These are phyloP conservation scores for Poa pratensis DNA, from an alignment of 176 grass and related monocot species.

Conservation along the genomic window DNA sequence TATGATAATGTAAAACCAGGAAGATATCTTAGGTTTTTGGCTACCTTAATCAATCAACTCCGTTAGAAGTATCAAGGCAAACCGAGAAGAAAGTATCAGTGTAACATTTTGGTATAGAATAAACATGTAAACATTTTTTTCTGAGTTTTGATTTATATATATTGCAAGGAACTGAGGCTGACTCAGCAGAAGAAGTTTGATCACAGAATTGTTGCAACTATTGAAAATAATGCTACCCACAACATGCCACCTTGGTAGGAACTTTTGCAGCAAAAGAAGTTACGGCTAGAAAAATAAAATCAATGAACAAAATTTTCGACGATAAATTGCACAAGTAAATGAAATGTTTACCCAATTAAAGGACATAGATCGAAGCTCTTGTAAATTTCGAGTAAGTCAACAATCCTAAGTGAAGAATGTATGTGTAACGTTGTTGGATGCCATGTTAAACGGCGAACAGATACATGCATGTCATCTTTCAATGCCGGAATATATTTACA, in stretches of 20 bases:
- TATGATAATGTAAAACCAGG: conserved; percentile 24
- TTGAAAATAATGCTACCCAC: not conserved
- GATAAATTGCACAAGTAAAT: conserved; percentile 2
- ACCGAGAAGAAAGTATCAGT: not conserved
- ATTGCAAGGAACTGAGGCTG: not conserved
- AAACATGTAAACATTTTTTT: not conserved
- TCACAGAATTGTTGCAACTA: not conserved
- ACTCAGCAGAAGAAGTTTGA: not conserved
- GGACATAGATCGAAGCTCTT: not conserved
- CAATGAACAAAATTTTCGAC: not conserved
- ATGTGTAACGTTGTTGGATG: not conserved
- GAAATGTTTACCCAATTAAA: not conserved
- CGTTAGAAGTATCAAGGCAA: not conserved
- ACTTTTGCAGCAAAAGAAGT: not conserved
- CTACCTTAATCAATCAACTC: not conserved
- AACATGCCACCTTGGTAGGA: not conserved
- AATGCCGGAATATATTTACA: not conserved
- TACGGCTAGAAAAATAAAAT: not conserved
- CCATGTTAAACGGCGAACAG: not conserved
- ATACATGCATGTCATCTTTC: not conserved
- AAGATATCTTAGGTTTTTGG: conserved; percentile 2
- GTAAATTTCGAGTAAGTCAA: not conserved
- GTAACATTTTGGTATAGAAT: not conserved
- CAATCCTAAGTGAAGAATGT: not conserved
- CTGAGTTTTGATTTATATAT: not conserved